These are phyloP conservation scores for Zea luxurians DNA, from an alignment of 176 grass and related monocot genomes.

Conservation along the genomic window DNA sequence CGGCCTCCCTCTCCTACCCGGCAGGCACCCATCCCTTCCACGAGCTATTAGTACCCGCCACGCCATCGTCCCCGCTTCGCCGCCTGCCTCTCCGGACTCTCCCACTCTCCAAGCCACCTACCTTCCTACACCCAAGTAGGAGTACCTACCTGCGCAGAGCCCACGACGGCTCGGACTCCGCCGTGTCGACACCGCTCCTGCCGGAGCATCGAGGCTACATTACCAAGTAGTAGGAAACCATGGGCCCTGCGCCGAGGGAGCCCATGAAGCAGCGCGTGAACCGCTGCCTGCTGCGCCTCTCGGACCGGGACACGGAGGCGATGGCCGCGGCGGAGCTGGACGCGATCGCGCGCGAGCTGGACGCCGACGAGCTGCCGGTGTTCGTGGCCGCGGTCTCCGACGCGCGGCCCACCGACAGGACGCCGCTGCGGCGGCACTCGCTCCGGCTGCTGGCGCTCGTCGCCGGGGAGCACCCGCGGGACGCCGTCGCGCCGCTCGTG, in stretches of 20 bases:
- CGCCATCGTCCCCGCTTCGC: slow-evolving; percentile 10
- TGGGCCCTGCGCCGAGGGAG: slow-evolving; percentile 45
- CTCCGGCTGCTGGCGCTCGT: slow-evolving; percentile 79
- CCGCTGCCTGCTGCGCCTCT: slow-evolving; percentile 73
- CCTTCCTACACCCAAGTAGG: background rate
- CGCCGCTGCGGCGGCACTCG: slow-evolving; percentile 81
- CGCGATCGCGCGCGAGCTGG: slow-evolving; percentile 62
- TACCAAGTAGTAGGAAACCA: background rate
- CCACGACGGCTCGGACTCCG: background rate
- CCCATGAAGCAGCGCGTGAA: slow-evolving; percentile 84
- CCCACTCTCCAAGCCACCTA: background rate
- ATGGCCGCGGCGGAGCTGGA: slow-evolving; percentile 90
- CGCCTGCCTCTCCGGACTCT: background rate
- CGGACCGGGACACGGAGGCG: slow-evolving; percentile 94
- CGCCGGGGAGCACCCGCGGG: slow-evolving; percentile 48
- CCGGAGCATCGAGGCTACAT: background rate
- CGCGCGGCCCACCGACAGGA: slow-evolving; percentile 69
- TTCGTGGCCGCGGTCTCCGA: slow-evolving; percentile 86
- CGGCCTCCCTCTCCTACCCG: slow-evolving; percentile 1
- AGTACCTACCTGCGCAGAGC: background rate
- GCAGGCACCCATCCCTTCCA: background rate
- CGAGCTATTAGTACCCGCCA: slow-evolving; percentile 44
- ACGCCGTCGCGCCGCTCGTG: slow-evolving; percentile 67
- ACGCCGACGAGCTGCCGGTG: slow-evolving; percentile 50
- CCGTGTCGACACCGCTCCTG: background rate